These are phyloP conservation scores for Fusarium luffae DNA, from an alignment of 2,329 filamentous ascomycete genomes.

Conservation along the genomic window DNA sequence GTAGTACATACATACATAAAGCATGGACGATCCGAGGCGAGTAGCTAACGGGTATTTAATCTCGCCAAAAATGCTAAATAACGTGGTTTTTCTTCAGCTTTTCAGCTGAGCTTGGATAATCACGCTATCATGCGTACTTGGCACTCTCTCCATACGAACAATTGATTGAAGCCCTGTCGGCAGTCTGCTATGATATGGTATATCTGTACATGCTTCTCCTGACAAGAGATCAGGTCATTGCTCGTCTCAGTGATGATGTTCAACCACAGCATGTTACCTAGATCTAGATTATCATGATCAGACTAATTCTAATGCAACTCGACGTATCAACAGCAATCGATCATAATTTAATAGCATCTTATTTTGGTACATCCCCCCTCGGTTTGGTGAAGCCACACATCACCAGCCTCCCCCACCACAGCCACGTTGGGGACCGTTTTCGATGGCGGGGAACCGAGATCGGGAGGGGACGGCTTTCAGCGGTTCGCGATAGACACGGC, in stretches of 20 bases:
- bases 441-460: conserved; percentile 36
- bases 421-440: conserved; percentile 29
- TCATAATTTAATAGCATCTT: too few relatives aligned
- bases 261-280: neutral
- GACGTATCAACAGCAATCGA: neutral
- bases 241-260: neutral
- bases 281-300: neutral
- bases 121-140: conserved; percentile 6
- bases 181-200: neutral
- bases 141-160: neutral
- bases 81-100: conserved; percentile 29
- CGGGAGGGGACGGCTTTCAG: conserved; percentile 45
- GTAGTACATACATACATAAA: neutral
- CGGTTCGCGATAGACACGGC: conserved; percentile 29
- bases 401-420: conserved; percentile 44
- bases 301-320: neutral
- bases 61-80: conserved; percentile 34
- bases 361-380: neutral
- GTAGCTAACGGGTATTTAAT: conserved; percentile 14
- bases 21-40: conserved; percentile 16
- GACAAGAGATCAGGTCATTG: neutral
- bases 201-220: neutral
- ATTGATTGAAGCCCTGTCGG: neutral
- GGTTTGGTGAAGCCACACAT: conserved; percentile 23
- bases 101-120: conserved; percentile 11